Evolutionary conservation across 148 eudicot genomes (phyloP).

Genomic region (Cornus florida): DNA sequence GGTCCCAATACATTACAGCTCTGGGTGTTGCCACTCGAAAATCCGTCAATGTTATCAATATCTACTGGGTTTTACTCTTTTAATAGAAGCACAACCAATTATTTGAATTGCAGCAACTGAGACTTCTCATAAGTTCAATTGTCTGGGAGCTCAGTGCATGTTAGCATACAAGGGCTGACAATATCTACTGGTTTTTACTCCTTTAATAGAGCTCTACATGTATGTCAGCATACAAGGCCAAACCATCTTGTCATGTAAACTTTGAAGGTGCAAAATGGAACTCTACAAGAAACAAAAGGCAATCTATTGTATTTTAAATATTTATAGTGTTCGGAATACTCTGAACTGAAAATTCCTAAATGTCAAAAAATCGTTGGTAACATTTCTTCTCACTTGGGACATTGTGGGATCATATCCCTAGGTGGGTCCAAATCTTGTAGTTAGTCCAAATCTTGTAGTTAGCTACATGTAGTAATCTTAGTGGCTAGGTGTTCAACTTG

Average conservation of each 20-base stretch:
- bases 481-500: background rate
- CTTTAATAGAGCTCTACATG: background rate
- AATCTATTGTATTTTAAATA: too few species aligned
- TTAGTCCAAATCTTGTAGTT: background rate
- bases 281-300: background rate
- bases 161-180: too few species aligned
- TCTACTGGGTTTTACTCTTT: background rate
- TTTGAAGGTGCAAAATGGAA: background rate
- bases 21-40: background rate
- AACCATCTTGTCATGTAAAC: background rate
- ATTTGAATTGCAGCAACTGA: too few species aligned
- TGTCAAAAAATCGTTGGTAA: too few species aligned
- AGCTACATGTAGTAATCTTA: background rate
- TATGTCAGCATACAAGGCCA: background rate
- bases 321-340: too few species aligned
- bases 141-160: too few species aligned
- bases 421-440: background rate
- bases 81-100: too few species aligned
- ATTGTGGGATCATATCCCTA: background rate
- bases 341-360: too few species aligned
- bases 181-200: background rate
- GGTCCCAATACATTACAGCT: background rate
- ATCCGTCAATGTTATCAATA: too few species aligned
- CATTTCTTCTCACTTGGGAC: background rate
- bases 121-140: too few species aligned